Evolutionary conservation across 805 yeast genomes (phyloP).

Genomic region (Starmerella cellae): DNA sequence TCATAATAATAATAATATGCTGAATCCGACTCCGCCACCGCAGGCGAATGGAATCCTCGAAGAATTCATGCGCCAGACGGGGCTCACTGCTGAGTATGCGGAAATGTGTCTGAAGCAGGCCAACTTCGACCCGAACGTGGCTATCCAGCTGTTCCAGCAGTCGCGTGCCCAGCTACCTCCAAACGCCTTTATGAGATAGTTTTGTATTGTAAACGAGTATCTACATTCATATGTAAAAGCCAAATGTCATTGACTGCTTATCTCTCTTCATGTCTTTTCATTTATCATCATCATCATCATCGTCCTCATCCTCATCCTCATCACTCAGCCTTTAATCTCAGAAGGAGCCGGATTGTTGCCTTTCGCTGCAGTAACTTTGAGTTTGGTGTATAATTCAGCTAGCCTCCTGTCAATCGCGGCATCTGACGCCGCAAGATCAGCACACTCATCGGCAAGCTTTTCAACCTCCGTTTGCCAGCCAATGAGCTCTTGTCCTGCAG

Average conservation of each 20-base stretch:
- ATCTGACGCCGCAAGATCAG: conserved; percentile 2
- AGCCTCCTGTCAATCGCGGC: conserved; percentile 3
- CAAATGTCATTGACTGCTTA: too few species aligned
- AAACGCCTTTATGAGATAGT: conserved; percentile 37
- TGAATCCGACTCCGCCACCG: conserved; percentile 12
- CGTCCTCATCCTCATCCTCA: background rate
- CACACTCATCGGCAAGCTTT: conserved; percentile 11
- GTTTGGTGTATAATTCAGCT: conserved; percentile 1
- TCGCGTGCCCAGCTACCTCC: conserved; percentile 50
- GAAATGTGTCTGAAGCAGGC: conserved; percentile 78
- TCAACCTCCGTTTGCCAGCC: conserved; percentile 14
- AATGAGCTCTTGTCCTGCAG: conserved; percentile 7
- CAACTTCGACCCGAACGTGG: conserved; percentile 62
- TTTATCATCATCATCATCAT: too few species aligned
- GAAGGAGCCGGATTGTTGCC: too few species aligned
- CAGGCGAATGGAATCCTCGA: conserved; percentile 28
- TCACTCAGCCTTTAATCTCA: background rate
- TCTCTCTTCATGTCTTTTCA: too few species aligned
- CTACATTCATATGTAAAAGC: too few species aligned
- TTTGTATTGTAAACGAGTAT: too few species aligned
- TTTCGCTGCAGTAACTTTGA: background rate
- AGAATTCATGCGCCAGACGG: conserved; percentile 57
- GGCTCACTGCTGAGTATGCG: conserved; percentile 65
- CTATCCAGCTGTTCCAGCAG: conserved; percentile 56
- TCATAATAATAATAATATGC: background rate